Conservation (phyloP, 768 basidiomycete genomes). For the Serendipita vermifera region DNA sequence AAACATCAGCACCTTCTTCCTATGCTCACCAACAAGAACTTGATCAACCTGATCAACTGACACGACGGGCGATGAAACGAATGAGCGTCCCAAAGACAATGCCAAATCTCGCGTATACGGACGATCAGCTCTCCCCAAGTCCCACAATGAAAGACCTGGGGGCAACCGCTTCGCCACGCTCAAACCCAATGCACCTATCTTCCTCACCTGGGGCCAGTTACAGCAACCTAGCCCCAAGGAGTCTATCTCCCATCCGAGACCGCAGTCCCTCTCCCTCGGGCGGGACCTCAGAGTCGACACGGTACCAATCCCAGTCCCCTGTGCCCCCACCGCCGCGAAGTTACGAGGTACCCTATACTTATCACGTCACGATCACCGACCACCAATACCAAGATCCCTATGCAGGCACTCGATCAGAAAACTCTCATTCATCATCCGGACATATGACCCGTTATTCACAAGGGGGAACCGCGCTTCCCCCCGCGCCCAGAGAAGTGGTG, state of each 20-base stretch:
- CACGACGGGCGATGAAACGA: not conserved
- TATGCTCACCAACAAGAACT: not conserved
- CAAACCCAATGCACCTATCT: not conserved
- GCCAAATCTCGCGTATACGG: not conserved
- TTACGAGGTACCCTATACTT: constrained; percentile 7
- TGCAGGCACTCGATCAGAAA: not conserved
- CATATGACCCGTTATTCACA: not conserved
- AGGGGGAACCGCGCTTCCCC: constrained; percentile 1
- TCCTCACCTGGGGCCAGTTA: not conserved
- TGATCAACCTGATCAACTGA: not conserved
- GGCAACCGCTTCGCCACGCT: not conserved
- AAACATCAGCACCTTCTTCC: not conserved
- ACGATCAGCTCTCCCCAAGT: not conserved
- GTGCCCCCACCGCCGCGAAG: not conserved
- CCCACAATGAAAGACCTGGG: not conserved
- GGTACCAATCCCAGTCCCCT: not conserved
- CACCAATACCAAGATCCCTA: not conserved
- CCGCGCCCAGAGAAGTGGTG: not conserved
- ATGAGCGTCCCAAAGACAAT: constrained; percentile 6
- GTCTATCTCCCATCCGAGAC: constrained; percentile 1
- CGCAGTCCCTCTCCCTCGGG: constrained; percentile 5
- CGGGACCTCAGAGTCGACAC: not conserved
- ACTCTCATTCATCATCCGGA: too few species aligned
- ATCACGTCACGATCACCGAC: constrained; percentile 2
- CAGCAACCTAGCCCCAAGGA: not conserved